phyloP scores from a whole-genome alignment of 1,139 yeast species.

The Petasospora fabianii region DNA sequence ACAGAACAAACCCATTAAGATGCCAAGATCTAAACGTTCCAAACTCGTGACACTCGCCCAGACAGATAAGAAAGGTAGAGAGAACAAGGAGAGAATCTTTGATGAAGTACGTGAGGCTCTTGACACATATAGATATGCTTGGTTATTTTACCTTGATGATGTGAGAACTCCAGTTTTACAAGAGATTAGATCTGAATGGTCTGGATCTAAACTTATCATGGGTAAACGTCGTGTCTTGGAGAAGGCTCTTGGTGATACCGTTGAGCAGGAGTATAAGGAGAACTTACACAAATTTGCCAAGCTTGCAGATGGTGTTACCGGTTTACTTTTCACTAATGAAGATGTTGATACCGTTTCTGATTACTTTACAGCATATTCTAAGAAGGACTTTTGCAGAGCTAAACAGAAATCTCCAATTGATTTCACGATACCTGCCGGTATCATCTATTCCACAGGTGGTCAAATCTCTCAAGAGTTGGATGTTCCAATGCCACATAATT shows the following conservation, averaged over 20 bases:
- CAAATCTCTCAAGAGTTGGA: constrained; percentile 87
- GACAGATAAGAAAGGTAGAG: constrained; percentile 93
- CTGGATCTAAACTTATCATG: constrained; percentile 78
- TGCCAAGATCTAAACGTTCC: constrained; percentile 96
- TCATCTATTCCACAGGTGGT: constrained; percentile 93
- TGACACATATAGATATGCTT: constrained; percentile 72
- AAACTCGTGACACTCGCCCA: constrained; percentile 93
- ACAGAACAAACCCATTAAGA: constrained; percentile 27
- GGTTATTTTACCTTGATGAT: constrained; percentile 85
- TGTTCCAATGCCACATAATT: constrained; percentile 92
- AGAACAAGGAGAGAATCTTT: constrained; percentile 84
- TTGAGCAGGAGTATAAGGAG: constrained; percentile 88
- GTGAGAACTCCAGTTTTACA: constrained; percentile 95
- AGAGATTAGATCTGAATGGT: constrained; percentile 90
- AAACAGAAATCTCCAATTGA: constrained; percentile 80
- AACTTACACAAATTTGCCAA: constrained; percentile 68
- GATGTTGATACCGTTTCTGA: constrained; percentile 77
- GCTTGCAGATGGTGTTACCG: constrained; percentile 67
- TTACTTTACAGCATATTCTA: constrained; percentile 74
- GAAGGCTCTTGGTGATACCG: constrained; percentile 83
- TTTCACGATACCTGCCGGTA: constrained; percentile 83
- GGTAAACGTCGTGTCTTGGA: constrained; percentile 93
- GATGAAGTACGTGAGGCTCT: constrained; percentile 83
- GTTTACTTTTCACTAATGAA: constrained; percentile 86
- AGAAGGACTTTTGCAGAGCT: constrained; percentile 85